Base-by-base conservation (phyloP, 129 eudicot genomes). In the Pulicaria dysenterica region DNA sequence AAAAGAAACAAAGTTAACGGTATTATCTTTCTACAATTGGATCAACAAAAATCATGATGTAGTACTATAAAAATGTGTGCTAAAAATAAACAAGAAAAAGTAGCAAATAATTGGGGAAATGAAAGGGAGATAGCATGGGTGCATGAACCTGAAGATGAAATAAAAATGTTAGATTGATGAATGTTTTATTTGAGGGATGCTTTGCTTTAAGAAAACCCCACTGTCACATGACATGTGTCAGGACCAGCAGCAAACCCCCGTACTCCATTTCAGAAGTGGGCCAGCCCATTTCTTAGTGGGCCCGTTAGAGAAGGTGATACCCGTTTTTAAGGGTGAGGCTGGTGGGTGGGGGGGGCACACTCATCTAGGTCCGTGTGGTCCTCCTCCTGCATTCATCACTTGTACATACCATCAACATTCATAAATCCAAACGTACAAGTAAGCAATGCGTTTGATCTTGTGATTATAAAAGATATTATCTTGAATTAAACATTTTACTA, bases 221-320 rank as follows among this genome's bases (percentile, higher is more conserved):
- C 83, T 46, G 31, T 72, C 83, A 79, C 83, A 72, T 79, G 78
- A 79, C 83, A 72, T 79, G 62, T 79, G 83, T 79, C 83, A 72
- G 83, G 76, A 69, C 74, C 61, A 77, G 61, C 73, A 54, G n/a
- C n/a, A 40, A 24, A n/a, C 57, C 64, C 55, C 79, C 59, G 36
- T 60, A 68, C 81, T 64, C 76, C 77, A 78, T 70, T 79, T 64
- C 83, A 79, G 63, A 72, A 7, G 78, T 72, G 83, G 82, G 73
- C 72, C 82, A 70, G 65, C 77, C 82, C 65, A 31, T 59, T 3
- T 8, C 49, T 42, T 62, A 61, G 36, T 63, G 64, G 82, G 66
- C 72, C 69, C 77, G 44, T 69, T 61, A 7, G 49, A 34, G 61
- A 49, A 38, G 53, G 61, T 55, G 67, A 75, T 45, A n/a, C 81